These are phyloP conservation scores for Xylaria bambusicola DNA, from an alignment of 495 filamentous ascomycete species.

Conservation along the genomic window DNA sequence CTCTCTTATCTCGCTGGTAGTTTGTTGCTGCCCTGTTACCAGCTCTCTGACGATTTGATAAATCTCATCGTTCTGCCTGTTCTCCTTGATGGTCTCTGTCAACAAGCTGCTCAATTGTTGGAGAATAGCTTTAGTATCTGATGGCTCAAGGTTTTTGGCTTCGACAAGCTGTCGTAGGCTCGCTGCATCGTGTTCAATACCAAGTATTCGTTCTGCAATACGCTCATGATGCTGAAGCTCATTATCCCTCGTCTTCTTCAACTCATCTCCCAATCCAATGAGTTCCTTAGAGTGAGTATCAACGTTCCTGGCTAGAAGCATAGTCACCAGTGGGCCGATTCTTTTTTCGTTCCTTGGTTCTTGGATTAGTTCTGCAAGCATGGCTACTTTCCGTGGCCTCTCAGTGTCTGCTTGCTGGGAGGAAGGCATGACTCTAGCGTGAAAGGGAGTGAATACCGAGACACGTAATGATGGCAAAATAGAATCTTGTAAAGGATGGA, in stretches of 20 bases:
- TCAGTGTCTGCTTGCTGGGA: too few relatives aligned
- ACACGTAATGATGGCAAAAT: too few relatives aligned
- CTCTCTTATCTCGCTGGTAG: not conserved
- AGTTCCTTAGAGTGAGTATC: slow-evolving; percentile 8
- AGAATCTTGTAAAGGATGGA: too few relatives aligned
- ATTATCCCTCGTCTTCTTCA: not conserved
- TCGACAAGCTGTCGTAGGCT: not conserved
- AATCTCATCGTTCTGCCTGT: too few relatives aligned
- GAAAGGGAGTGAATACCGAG: too few relatives aligned
- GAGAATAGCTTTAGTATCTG: not conserved
- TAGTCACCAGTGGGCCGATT: slow-evolving; percentile 7
- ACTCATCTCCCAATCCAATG: not conserved
- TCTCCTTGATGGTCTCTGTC: not conserved
- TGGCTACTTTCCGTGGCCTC: too few relatives aligned
- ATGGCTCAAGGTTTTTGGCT: not conserved
- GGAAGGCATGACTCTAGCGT: too few relatives aligned
- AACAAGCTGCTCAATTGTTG: not conserved
- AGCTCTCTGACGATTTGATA: too few relatives aligned
- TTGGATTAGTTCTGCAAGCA: slow-evolving; percentile 20
- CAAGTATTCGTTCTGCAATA: slow-evolving; percentile 1
- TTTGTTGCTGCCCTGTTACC: too few relatives aligned
- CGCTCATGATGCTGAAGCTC: not conserved
- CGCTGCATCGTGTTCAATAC: slow-evolving; percentile 1
- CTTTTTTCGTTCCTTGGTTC: not conserved
- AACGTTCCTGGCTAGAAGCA: slow-evolving; percentile 11